Base-by-base conservation (phyloP, 805 yeast genomes). In the Schwanniomyces vanrijiae region DNA sequence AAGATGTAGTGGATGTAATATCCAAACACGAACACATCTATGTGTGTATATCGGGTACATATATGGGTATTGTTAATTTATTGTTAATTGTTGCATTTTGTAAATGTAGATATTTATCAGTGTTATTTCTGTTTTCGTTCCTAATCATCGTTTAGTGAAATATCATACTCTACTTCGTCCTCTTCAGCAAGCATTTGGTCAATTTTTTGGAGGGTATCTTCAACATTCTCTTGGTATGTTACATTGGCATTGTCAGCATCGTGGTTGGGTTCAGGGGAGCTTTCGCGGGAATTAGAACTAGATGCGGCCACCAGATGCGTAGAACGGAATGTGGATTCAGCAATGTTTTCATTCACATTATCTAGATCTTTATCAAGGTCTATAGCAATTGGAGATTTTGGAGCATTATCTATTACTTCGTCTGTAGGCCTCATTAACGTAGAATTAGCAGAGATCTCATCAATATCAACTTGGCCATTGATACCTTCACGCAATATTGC, bases 161-260 rank as follows among this genome's bases (percentile, higher is more conserved):
- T 55, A 22, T 68, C 69, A 51, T 71, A 71, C 10, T 69, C 71
- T 9, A 69, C 70, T 16, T 62, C 59, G 13, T 68, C 74, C 44
- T 70, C 76, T 22, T 65, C 73, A 2, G 66, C 74, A 14, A 71
- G 54, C 44, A 70, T 47, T 37, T 62, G 56, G 47, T 71, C 75
- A 25, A 71, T 71, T 22, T 62, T 60, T 19, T 59, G 56, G 34
- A 68, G 50, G 13, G 56, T 50, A 9, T 53, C 55, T 21, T 58
- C 53, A 6, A 56, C 45, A 14, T 49, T 39, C 14, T 33, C 22
- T 9, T 37, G 43, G 25, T 37, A 25, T 5, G 25, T 5, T 37
- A 9, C 9, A 20, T 25, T 37, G n/a, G 24, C 24, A 19, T 35
- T 25, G n/a, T 19, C 44, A 4, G 13, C 29, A 26, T 11, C 29